Percentiles rank a stretch among this genome's conserved stretches.
Evolutionary conservation across 805 yeast genomes (phyloP).

Genomic region (Candida caryicola): DNA sequence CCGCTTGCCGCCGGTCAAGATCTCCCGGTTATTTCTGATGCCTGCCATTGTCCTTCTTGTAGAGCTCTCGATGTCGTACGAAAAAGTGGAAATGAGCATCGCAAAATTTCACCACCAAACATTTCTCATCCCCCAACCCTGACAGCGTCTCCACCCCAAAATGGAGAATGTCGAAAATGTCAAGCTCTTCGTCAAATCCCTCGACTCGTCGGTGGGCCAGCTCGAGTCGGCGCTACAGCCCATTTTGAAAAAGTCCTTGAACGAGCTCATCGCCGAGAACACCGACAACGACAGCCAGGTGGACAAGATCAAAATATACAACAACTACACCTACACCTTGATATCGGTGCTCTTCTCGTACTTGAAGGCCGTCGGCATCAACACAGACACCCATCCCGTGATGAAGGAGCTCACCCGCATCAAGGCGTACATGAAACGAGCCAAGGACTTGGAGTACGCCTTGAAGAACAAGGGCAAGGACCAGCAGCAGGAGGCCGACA

Average conservation of each 20-base stretch:
- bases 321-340: slow-evolving; percentile 49
- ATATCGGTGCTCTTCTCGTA: slow-evolving; percentile 59
- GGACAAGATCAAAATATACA: slow-evolving; percentile 31
- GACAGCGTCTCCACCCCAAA: slow-evolving; percentile 2
- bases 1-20: slow-evolving; percentile 82
- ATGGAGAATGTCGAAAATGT: slow-evolving; percentile 50
- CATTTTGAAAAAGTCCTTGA: slow-evolving; percentile 37
- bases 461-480: slow-evolving; percentile 18
- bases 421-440: slow-evolving; percentile 62
- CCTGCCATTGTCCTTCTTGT: slow-evolving; percentile 16
- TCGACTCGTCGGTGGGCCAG: slow-evolving; percentile 35
- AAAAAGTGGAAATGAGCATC: slow-evolving; percentile 1
- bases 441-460: slow-evolving; percentile 37
- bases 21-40: slow-evolving; percentile 64
- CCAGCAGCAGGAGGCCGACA: slow-evolving; percentile 24
- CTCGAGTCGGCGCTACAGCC: slow-evolving; percentile 35
- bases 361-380: slow-evolving; percentile 55
- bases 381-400: slow-evolving; percentile 58
- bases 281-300: slow-evolving; percentile 20
- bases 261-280: slow-evolving; percentile 30
- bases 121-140: slow-evolving; percentile 1
- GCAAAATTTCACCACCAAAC: slow-evolving; percentile 1
- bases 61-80: slow-evolving; percentile 3
- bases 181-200: slow-evolving; percentile 34
- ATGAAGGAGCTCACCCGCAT: slow-evolving; percentile 66